Evolutionary conservation across 371 early-diverging fungal genomes (phyloP), one percentile per base, ranked within the genome.

Genomic region (Mortierella sp.): DNA sequence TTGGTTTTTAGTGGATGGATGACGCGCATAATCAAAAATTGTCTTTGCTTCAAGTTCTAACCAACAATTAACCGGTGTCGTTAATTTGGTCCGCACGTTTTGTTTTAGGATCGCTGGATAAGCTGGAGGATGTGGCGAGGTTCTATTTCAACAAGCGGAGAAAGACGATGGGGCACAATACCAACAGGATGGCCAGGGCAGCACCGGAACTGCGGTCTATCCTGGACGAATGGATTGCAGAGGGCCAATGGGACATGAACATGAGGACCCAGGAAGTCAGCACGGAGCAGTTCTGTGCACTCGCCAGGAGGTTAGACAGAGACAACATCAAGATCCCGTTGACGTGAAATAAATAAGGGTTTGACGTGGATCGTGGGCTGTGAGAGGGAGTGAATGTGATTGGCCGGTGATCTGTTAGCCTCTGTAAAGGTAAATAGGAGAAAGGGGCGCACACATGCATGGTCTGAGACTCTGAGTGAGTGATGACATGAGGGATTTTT

Each of bases 141-240:
- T 89, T 89, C 71, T 90, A 91, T 72, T 95, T 94, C 78, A 91
- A 90, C 69, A 93, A 92, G 77, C 79, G 94, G 71, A 87, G 95
- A 64, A 95, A 95, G 79, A 93, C 94, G 14, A 79, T 95, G 55
- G 89, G 92, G 1, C 85, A 92, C 44, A 93, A 90, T 24, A 89
- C 92, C 47, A 91, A 88, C 24, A 55, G 83, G 53, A 64, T 83
- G 70, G 76, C 68, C 9, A 83, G 68, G 26, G 26, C 66, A 14
- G 67, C 48, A 31, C 83, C 83, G 0, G 67, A 78, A 19, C 70
- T 70, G 9, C 47, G 68, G 44, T 71, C 73, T 0, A 71, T 83
- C n/a, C 26, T 83, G 37, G 76, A 75, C 7, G 67, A 78, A 26
- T 83, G 83, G 83, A 64, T 71, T 2, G 64, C 70, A 14, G 73